phyloP scores from a whole-genome alignment of 306 rosid genomes.

The Begonia loranthoides region DNA sequence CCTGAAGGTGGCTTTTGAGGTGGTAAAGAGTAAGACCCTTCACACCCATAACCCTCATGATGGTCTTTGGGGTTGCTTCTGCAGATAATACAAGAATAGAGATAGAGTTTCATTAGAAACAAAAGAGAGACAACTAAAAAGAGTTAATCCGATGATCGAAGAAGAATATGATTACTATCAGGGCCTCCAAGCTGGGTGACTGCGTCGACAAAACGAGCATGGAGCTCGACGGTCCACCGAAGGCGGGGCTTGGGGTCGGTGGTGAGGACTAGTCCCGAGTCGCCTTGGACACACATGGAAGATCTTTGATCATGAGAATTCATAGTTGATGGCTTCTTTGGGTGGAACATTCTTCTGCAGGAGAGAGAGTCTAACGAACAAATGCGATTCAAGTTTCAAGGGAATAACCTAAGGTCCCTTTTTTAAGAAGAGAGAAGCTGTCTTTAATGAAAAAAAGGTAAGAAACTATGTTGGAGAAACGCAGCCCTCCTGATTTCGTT shows the following conservation, averaged over 20 bases:
- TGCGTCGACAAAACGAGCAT: constrained; percentile 97
- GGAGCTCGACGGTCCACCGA: constrained; percentile 98
- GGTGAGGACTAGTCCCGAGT: constrained; percentile 98
- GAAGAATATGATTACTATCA: constrained; percentile 37
- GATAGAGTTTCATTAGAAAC: not conserved
- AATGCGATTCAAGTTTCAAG: constrained; percentile 82
- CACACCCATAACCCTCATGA: constrained; percentile 99
- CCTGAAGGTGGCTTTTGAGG: constrained; percentile 99
- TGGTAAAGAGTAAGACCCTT: constrained; percentile 99
- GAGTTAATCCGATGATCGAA: not conserved
- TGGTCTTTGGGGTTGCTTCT: constrained; percentile 98
- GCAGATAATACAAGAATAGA: constrained; percentile 24
- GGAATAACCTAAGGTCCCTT: constrained; percentile 78
- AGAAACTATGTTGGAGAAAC: too few species aligned
- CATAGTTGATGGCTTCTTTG: constrained; percentile 95
- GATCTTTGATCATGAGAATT: constrained; percentile 84
- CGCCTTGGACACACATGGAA: constrained; percentile 82
- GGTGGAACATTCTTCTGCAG: constrained; percentile 88
- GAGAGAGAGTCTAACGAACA: constrained; percentile 81
- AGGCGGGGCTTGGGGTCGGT: constrained; percentile 98
- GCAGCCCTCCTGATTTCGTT: not conserved
- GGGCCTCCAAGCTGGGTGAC: constrained; percentile 99
- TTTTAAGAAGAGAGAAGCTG: constrained; percentile 40
- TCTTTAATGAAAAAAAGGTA: not conserved
- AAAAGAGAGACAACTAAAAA: not conserved